Conservation (phyloP, 306 rosid species). For the Prosopis cineraria region DNA sequence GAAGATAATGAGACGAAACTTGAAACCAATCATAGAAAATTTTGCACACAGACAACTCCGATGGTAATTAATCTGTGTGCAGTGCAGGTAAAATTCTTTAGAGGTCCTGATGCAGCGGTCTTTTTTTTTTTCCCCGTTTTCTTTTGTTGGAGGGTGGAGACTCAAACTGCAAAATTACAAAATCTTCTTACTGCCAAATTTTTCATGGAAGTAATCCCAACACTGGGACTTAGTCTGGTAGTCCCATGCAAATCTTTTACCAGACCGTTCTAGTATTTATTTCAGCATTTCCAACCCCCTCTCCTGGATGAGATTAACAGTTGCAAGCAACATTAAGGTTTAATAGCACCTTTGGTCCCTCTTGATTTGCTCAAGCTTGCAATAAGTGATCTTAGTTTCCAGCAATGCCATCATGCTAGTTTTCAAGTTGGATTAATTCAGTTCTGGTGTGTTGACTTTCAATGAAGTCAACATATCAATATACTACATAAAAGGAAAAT, state of each 20-base stretch:
- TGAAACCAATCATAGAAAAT: slow-evolving; percentile 13
- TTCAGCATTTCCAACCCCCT: neutral
- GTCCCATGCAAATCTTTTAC: neutral
- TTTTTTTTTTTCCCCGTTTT: too few species aligned
- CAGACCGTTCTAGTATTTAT: neutral
- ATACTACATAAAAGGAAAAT: neutral
- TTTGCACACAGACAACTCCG: slow-evolving; percentile 4
- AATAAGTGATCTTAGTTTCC: neutral
- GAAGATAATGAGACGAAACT: neutral
- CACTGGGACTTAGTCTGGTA: neutral
- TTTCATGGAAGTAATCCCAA: neutral
- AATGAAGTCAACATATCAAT: neutral
- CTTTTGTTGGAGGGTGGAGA: too few species aligned
- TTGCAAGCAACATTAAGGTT: neutral
- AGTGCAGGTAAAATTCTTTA: neutral
- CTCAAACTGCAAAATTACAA: neutral
- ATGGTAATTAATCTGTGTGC: neutral
- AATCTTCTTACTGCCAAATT: neutral
- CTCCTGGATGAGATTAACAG: neutral
- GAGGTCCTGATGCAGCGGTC: too few species aligned
- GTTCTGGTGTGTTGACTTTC: neutral
- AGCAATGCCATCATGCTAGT: neutral
- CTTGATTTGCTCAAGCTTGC: neutral
- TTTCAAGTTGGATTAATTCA: neutral
- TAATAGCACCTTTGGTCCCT: neutral